Percentiles rank a stretch among this genome's conserved stretches.
Conservation (phyloP, 2,329 filamentous ascomycete species). For the Lachnellula suecica region DNA sequence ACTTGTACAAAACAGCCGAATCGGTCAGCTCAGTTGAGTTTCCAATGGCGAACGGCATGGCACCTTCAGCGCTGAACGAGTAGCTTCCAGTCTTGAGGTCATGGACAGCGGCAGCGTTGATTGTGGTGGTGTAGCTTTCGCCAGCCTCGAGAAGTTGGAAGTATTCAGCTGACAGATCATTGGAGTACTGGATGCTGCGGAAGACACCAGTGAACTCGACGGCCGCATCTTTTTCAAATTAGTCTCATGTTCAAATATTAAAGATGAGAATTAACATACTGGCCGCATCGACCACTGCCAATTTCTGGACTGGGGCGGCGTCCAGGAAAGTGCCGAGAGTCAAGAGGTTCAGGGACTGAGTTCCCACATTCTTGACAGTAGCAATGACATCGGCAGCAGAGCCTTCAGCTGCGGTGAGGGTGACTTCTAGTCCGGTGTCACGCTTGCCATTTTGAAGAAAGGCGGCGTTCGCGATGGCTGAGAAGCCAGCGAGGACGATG, state of each 20-base stretch:
- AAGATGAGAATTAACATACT: conserved; percentile 18
- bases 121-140: conserved; percentile 40
- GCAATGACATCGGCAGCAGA: conserved; percentile 36
- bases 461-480: conserved; percentile 16
- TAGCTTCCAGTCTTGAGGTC: conserved; percentile 50
- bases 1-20: conserved; percentile 51
- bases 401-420: conserved; percentile 33
- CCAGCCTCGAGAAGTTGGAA: conserved; percentile 41
- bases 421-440: conserved; percentile 23
- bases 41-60: conserved; percentile 53
- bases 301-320: conserved; percentile 40
- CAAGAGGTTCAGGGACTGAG: conserved; percentile 37
- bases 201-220: conserved; percentile 43
- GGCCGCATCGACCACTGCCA: conserved; percentile 34
- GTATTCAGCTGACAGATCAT: conserved; percentile 34
- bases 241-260: conserved; percentile 6
- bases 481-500: conserved; percentile 11
- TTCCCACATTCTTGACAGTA: conserved; percentile 40
- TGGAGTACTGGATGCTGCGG: conserved; percentile 35
- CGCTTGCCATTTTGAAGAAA: conserved; percentile 15
- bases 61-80: conserved; percentile 54
- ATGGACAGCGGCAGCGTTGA: conserved; percentile 45
- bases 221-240: conserved; percentile 35
- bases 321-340: conserved; percentile 42
- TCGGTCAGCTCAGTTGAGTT: conserved; percentile 53